A percentile compares a stretch with the other conserved stretches of the same genome.
phyloP scores from a whole-genome alignment of 2,329 filamentous ascomycete species.

The Blastomyces silverae region DNA sequence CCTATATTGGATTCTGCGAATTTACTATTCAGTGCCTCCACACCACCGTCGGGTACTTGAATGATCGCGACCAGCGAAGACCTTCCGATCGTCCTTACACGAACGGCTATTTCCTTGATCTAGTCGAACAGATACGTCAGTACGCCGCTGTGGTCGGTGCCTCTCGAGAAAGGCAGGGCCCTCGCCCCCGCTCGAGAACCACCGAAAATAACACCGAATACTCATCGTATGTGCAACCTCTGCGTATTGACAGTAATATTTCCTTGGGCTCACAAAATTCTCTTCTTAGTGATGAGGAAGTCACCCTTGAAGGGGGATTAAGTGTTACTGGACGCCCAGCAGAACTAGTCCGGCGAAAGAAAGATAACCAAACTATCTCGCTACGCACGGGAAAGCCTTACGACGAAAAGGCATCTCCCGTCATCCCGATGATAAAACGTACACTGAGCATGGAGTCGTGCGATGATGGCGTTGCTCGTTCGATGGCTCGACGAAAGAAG shows the following conservation, averaged over 20 bases:
- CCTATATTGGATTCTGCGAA: constrained; percentile 84
- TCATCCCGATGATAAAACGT: constrained; percentile 46
- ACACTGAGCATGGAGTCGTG: constrained; percentile 51
- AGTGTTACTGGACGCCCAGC: constrained; percentile 73
- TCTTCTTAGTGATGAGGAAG: constrained; percentile 55
- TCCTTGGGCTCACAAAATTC: constrained; percentile 16
- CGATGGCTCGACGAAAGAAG: constrained; percentile 94
- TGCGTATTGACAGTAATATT: neutral
- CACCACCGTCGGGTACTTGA: constrained; percentile 77
- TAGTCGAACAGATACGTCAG: constrained; percentile 84
- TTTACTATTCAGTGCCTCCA: constrained; percentile 85
- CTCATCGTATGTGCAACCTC: constrained; percentile 38
- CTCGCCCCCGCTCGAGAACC: constrained; percentile 25
- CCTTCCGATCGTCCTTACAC: constrained; percentile 84
- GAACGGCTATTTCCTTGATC: constrained; percentile 93
- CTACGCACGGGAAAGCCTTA: constrained; percentile 63
- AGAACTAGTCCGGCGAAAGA: constrained; percentile 74
- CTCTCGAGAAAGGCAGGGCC: constrained; percentile 57
- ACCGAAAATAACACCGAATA: constrained; percentile 45
- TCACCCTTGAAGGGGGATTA: constrained; percentile 75
- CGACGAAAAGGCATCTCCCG: constrained; percentile 35
- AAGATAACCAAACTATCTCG: constrained; percentile 66
- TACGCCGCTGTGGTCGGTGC: constrained; percentile 80
- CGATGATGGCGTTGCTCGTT: constrained; percentile 76
- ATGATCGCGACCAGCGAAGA: constrained; percentile 77